Conservation (phyloP, 108 stramenopile species). For the Discostella stelligeroides region DNA sequence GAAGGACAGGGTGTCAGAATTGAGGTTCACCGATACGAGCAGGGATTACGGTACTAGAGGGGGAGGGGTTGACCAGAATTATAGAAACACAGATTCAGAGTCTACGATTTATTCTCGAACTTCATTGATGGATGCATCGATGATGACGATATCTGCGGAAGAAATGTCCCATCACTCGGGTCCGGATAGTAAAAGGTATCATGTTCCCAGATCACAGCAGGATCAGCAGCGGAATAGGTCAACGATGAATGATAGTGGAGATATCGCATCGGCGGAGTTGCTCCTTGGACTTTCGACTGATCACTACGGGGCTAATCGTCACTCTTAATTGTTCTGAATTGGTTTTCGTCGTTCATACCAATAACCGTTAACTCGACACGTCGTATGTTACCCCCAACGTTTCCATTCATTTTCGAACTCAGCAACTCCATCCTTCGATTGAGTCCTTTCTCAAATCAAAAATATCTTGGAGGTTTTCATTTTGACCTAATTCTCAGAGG, state of each 20-base stretch:
- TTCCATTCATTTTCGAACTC: no score
- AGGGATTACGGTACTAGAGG: background rate
- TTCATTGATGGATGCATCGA: constrained; percentile 9
- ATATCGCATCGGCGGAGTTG: constrained; percentile 13
- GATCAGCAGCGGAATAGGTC: no score
- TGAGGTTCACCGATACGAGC: constrained; percentile 23
- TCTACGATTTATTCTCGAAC: background rate
- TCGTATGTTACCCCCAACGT: no score
- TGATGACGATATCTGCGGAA: background rate
- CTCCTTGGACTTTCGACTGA: constrained; percentile 6
- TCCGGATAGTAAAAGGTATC: background rate
- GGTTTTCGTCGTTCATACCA: no score
- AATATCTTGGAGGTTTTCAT: no score
- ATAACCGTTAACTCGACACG: no score
- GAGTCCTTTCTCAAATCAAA: no score
- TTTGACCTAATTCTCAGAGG: no score
- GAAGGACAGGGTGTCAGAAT: constrained; percentile 18
- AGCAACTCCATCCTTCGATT: no score
- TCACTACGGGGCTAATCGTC: background rate
- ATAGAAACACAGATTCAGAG: constrained; percentile 3
- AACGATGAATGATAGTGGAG: background rate
- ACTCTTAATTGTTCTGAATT: no score
- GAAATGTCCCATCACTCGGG: constrained; percentile 2
- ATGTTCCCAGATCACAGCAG: background rate
- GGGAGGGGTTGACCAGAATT: background rate